Percentiles rank a stretch among this genome's conserved stretches.
Conservation (phyloP, 2,329 filamentous ascomycete genomes). For the Fusarium humuli region DNA sequence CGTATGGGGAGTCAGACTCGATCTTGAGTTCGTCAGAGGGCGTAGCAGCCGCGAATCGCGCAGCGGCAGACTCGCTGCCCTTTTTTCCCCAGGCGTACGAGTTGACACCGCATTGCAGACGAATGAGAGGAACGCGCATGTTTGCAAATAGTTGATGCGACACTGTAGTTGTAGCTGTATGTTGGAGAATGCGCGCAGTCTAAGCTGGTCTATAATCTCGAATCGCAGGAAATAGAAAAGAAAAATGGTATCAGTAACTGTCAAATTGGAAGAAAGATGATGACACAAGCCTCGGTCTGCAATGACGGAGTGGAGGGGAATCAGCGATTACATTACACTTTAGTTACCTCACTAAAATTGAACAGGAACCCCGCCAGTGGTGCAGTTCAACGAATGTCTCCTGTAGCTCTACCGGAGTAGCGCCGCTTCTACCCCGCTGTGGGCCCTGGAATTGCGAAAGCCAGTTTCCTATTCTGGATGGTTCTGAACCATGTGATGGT, state of each 20-base stretch:
- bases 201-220: neutral
- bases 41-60: constrained; percentile 88
- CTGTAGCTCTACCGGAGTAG: constrained; percentile 35
- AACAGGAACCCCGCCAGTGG: constrained; percentile 3
- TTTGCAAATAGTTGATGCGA: constrained; percentile 21
- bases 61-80: constrained; percentile 86
- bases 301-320: constrained; percentile 29
- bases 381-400: constrained; percentile 5
- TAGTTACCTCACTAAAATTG: constrained; percentile 7
- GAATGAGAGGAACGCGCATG: constrained; percentile 84
- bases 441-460: constrained; percentile 12
- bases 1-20: constrained; percentile 89
- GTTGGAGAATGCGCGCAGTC: neutral
- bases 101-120: constrained; percentile 92
- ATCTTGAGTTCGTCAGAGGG: constrained; percentile 79
- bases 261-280: constrained; percentile 13
- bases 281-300: constrained; percentile 7
- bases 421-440: constrained; percentile 37
- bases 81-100: constrained; percentile 99
- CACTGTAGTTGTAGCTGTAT: neutral
- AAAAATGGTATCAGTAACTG: neutral
- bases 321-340: constrained; percentile 3
- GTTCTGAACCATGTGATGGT: constrained; percentile 17
- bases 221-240: neutral
- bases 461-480: constrained; percentile 23